Base-by-base conservation (phyloP, 345 rosid genomes). In the Lumnitzera racemosa region DNA sequence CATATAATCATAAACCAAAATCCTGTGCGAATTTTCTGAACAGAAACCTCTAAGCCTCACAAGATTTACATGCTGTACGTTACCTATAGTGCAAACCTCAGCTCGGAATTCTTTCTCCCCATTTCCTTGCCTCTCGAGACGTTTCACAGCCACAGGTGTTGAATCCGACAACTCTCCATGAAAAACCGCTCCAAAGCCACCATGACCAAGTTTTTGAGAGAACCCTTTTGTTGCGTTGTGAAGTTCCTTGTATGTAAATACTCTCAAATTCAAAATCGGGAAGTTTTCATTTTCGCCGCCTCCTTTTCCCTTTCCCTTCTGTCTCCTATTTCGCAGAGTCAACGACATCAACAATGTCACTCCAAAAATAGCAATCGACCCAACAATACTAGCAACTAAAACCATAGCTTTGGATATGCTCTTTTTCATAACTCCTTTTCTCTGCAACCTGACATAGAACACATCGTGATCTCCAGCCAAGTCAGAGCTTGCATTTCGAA, bases 61-160 rank as follows among this genome's bases (percentile, higher is more conserved):
- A 1, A 91, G 87, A 68, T 84, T 86, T 31, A 91, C 84, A 49
- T 91, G 96, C 53, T 91, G 96, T 64, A 91, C 75, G 16, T 82
- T 86, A 49, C 98, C 96, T 36, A 84, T 83, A 0, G 96, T 88
- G 62, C 90, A 78, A 17, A 91, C 96, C 69, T 91, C 96, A 0
- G 90, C 68, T 1, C 96, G 74, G 73, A 91, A 91, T 63, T 91
- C 91, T 79, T 91, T 88, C 84, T 88, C 96, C 13, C 95, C 98
- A 69, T 85, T 90, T 61, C 81, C 76, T 43, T 81, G 68, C 70
- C 91, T 65, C 63, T 88, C 89, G 4, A 88, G 96, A 74, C 76
- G 83, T 78, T 91, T 91, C 75, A 83, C 95, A 1, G 98, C 98
- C 47, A 91, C 66, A 56, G 62, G 72, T 56, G 75, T 73, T 27